Base-by-base conservation (phyloP, 306 rosid species). In the Chamaecrista fasciculata region DNA sequence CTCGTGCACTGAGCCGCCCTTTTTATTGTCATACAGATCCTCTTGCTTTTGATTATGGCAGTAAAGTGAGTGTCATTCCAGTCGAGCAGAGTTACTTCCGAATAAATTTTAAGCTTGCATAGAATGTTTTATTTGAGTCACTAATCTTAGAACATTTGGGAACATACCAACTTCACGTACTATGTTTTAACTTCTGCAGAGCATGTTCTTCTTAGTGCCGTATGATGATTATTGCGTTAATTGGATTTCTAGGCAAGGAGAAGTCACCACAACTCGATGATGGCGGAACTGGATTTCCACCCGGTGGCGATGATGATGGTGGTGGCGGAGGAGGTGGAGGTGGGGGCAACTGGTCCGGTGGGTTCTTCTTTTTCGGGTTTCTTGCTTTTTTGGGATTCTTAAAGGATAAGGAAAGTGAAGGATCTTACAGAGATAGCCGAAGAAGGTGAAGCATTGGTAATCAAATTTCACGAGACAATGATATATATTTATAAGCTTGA, bases 261-360 rank as follows among this genome's bases (percentile, higher is more conserved):
- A 89, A 92, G 80, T 84, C 95, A 8, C 96, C 96, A 7, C 86
- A 79, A 55, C 83, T 92, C 0, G 96, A 92, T 57, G 96, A 90
- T 37, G 93, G 96, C 0, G 91, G 83, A 23, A 48, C 82, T 58
- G 98, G 95, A 56, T 75, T 89, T 53, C 98, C 98, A 9, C 98
- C 98, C 58, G 79, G 91, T n/a, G 96, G 84, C 53, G 98, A 89
- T 31, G 97, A 78, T 8, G 96, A 64, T 48, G 97, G 97, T 0
- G 98, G 95, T 0, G 98, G 98, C 0, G 98, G 98, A 0, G 98
- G 98, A 1, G 98, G 96, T 0, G 96, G 98, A 1, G 96, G 98
- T 0, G 96, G 98, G 12, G 98, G 98, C 75, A 86, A 86, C 72
- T 92, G 89, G 89, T 87, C 96, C 0, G 96, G 98, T 23, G 98